Conservation (phyloP, 1,284 basidiomycete genomes). For the Exobasidium cylindrosporum region DNA sequence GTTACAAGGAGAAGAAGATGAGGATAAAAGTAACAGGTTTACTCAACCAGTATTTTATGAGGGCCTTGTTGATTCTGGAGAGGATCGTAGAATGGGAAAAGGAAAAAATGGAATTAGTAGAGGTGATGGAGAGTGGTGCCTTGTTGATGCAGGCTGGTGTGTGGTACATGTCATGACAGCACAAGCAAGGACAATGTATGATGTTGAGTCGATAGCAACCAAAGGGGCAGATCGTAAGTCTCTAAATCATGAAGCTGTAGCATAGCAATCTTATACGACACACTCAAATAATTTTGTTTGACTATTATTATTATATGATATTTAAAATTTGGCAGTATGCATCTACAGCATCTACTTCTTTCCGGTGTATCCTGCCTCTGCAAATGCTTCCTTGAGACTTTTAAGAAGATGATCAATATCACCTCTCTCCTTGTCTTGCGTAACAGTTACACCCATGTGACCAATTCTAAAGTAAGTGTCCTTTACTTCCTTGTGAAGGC, state of each 20-base stretch:
- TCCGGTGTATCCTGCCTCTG: slow-evolving; percentile 57
- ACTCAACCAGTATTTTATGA: slow-evolving; percentile 19
- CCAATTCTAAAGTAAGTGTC: slow-evolving; percentile 61
- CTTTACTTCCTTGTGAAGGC: slow-evolving; percentile 82
- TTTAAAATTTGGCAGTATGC: too few species aligned
- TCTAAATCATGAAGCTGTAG: neutral
- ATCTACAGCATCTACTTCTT: too few species aligned
- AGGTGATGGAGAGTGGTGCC: slow-evolving; percentile 52
- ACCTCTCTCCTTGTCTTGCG: slow-evolving; percentile 59
- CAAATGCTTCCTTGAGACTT: slow-evolving; percentile 64
- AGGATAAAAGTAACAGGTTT: neutral
- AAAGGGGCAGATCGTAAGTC: slow-evolving; percentile 20
- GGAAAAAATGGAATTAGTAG: slow-evolving; percentile 25
- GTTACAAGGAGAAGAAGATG: neutral
- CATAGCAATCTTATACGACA: neutral
- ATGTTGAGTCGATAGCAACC: slow-evolving; percentile 36
- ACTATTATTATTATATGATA: too few species aligned
- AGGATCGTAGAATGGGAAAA: slow-evolving; percentile 23
- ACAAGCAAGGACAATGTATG: slow-evolving; percentile 41
- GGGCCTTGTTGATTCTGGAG: slow-evolving; percentile 35
- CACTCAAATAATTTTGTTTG: too few species aligned
- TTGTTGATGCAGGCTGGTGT: slow-evolving; percentile 54
- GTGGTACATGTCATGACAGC: slow-evolving; percentile 53
- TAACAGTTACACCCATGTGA: slow-evolving; percentile 85
- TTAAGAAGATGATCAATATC: slow-evolving; percentile 75